phyloP scores from a whole-genome alignment of 1,139 yeast species.

The Protomyces arabidopsidicola region DNA sequence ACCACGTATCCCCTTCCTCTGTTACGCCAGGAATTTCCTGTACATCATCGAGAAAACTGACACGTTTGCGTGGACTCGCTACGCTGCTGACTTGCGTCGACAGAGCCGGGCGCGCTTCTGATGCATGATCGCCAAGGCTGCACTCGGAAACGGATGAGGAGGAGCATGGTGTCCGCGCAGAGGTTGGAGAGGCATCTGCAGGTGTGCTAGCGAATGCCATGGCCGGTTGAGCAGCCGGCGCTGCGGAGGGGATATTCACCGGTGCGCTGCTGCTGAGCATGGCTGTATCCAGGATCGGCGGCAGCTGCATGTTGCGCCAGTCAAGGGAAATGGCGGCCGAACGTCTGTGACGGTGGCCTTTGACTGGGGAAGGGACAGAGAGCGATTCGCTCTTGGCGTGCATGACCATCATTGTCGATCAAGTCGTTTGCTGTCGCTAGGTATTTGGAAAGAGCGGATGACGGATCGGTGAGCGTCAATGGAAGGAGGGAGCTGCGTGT shows the following conservation, averaged over 20 bases:
- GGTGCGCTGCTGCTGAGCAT: background rate
- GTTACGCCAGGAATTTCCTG: slow-evolving; percentile 8
- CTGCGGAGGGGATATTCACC: background rate
- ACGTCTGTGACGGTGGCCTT: slow-evolving; percentile 24
- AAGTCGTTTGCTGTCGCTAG: too few relatives aligned
- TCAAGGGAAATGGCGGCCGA: slow-evolving; percentile 23
- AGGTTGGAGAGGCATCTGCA: background rate
- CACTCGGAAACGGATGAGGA: slow-evolving; percentile 23
- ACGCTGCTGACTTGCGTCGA: slow-evolving; percentile 6
- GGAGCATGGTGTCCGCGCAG: background rate
- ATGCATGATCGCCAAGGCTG: background rate
- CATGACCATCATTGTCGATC: background rate
- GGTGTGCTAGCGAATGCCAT: too few relatives aligned
- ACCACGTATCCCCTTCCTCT: slow-evolving; percentile 22
- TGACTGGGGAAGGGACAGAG: slow-evolving; percentile 10
- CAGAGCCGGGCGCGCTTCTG: background rate
- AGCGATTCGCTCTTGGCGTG: slow-evolving; percentile 5
- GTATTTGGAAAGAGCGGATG: too few relatives aligned
- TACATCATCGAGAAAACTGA: slow-evolving; percentile 1
- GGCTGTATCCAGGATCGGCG: background rate
- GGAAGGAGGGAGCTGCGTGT: too few relatives aligned
- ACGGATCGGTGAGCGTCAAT: too few relatives aligned
- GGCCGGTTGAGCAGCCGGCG: background rate
- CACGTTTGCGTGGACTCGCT: slow-evolving; percentile 5
- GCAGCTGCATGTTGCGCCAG: slow-evolving; percentile 20